These are phyloP conservation scores for Striga hermonthica DNA, from an alignment of 305 asterid genomes.

Conservation along the genomic window DNA sequence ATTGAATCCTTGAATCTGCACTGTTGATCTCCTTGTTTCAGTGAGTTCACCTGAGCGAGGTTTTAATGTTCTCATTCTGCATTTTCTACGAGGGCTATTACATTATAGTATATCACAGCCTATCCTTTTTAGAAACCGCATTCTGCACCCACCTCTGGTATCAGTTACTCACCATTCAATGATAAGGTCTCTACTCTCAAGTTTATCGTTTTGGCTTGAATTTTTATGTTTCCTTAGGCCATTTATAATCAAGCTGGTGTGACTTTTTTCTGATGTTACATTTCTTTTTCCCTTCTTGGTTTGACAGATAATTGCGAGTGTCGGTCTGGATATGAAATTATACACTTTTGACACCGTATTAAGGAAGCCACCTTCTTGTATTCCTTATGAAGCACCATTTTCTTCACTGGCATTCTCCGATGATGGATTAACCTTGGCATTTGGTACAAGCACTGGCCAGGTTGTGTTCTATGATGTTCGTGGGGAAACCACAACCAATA, in stretches of 20 bases:
- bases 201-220: conserved; percentile 23
- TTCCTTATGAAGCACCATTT: conserved; percentile 87
- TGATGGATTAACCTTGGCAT: conserved; percentile 90
- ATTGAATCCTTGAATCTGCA: conserved; percentile 21
- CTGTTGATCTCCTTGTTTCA: conserved; percentile 14
- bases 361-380: conserved; percentile 77
- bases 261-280: conserved; percentile 24
- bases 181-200: conserved; percentile 66
- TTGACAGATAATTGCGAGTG: conserved; percentile 87
- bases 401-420: conserved; percentile 88
- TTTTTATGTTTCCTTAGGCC: conserved; percentile 8
- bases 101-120: conserved; percentile 15
- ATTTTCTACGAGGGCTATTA: conserved; percentile 15
- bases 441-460: conserved; percentile 93
- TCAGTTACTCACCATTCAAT: conserved; percentile 91
- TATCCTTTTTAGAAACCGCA: conserved; percentile 60
- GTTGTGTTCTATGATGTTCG: conserved; percentile 89
- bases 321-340: conserved; percentile 94
- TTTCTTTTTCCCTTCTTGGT: conserved; percentile 24
- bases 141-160: conserved; percentile 92
- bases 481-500: conserved; percentile 92
- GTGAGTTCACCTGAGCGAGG: conserved; percentile 1
- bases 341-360: conserved; percentile 87
- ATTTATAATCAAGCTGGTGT: conserved; percentile 16
- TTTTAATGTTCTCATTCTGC: conserved; percentile 5